Evolutionary conservation across 2,329 filamentous ascomycete genomes (phyloP).

Genomic region (Colletotrichum orchidophilum): DNA sequence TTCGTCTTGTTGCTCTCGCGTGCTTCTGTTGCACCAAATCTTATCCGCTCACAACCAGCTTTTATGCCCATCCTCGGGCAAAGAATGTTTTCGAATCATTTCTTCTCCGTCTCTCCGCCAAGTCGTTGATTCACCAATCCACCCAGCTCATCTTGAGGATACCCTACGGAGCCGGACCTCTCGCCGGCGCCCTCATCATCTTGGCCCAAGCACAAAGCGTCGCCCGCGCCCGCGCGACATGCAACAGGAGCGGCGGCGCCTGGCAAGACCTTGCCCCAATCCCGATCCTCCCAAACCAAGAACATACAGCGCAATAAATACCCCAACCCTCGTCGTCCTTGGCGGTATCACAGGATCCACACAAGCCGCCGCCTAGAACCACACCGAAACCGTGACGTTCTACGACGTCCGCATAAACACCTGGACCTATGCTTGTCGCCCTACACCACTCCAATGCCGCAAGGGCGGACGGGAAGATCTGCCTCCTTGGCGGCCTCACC

Average conservation of each 20-base stretch:
- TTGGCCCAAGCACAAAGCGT: neutral
- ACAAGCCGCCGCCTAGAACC: neutral
- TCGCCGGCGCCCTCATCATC: neutral
- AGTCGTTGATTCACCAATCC: no score
- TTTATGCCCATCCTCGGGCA: no score
- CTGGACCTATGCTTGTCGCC: conserved; percentile 37
- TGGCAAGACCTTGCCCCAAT: conserved; percentile 39
- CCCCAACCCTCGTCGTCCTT: conserved; percentile 38
- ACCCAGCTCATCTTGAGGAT: neutral
- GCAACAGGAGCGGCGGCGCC: neutral
- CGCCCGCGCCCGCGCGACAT: neutral
- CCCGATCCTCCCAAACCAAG: conserved; percentile 39
- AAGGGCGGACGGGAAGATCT: conserved; percentile 46
- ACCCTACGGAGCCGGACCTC: neutral
- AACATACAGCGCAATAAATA: conserved; percentile 40
- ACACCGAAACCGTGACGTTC: neutral
- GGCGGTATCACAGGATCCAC: conserved; percentile 39
- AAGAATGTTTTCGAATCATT: no score
- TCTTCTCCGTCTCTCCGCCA: no score
- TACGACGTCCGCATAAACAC: neutral
- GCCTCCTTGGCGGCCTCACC: conserved; percentile 49
- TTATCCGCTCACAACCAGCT: no score
- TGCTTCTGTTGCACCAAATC: neutral
- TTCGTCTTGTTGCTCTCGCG: neutral
- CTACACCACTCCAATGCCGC: conserved; percentile 50